phyloP scores from a whole-genome alignment of 2,329 filamentous ascomycete genomes.

The Metarhizium guizhouense region DNA sequence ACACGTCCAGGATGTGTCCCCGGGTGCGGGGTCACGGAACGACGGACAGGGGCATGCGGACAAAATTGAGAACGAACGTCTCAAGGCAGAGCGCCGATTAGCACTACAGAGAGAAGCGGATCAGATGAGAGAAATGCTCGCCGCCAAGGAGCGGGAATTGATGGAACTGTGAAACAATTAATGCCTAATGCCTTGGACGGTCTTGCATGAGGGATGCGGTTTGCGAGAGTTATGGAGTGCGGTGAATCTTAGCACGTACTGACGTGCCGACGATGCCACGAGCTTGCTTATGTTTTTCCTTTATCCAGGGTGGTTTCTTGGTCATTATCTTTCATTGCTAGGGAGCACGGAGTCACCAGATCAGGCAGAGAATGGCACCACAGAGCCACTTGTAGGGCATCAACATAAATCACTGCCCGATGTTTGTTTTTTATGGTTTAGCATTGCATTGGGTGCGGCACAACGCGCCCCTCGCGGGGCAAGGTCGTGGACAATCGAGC shows the following conservation, averaged over 20 bases:
- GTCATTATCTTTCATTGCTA: not conserved
- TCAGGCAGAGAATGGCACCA: not conserved
- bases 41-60: conserved; percentile 16
- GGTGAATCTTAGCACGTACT: not conserved
- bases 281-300: not conserved
- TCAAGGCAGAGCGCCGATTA: conserved; percentile 53
- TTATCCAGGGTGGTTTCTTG: not conserved
- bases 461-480: not conserved
- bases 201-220: not conserved
- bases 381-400: not conserved
- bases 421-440: not conserved
- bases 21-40: conserved; percentile 1
- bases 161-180: conserved; percentile 22
- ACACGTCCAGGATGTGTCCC: conserved; percentile 18
- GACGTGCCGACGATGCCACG: not conserved
- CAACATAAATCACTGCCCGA: not conserved
- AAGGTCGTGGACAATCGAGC: not conserved
- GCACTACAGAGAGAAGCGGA: conserved; percentile 66
- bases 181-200: not conserved
- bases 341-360: not conserved
- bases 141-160: conserved; percentile 66
- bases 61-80: conserved; percentile 35
- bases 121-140: conserved; percentile 62
- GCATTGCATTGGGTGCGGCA: not conserved
- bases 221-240: not conserved